Conservation (phyloP, 2,329 filamentous ascomycete species). For the Neonectria neomacrospora region DNA sequence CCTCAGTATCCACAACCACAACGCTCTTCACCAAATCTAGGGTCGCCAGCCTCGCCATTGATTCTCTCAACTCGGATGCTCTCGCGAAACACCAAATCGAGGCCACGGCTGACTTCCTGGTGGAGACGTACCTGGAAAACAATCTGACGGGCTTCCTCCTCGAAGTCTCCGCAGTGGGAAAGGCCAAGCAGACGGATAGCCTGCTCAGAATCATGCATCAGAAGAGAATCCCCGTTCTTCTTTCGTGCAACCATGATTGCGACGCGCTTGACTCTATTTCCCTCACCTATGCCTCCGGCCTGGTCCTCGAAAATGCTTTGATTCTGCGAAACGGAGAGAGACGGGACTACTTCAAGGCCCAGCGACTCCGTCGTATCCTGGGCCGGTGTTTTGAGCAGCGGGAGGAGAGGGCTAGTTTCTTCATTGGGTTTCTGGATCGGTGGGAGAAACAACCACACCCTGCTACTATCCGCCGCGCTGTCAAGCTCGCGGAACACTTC, state of each 20-base stretch:
- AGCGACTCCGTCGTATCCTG: slow-evolving; percentile 29
- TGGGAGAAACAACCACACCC: slow-evolving; percentile 27
- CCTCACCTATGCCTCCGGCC: slow-evolving; percentile 21
- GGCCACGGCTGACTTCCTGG: slow-evolving; percentile 17
- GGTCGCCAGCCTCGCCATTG: slow-evolving; percentile 19
- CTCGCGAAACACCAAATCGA: slow-evolving; percentile 18
- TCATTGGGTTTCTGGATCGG: slow-evolving; percentile 30
- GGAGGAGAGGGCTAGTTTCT: slow-evolving; percentile 29
- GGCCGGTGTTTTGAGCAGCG: slow-evolving; percentile 24
- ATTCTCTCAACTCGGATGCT: slow-evolving; percentile 20
- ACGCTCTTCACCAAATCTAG: slow-evolving; percentile 24
- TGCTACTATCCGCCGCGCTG: slow-evolving; percentile 29
- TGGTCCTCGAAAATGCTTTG: slow-evolving; percentile 32
- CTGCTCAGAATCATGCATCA: slow-evolving; percentile 19
- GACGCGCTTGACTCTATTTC: slow-evolving; percentile 24
- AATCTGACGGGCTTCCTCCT: slow-evolving; percentile 20
- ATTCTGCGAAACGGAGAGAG: slow-evolving; percentile 30
- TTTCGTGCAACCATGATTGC: slow-evolving; percentile 28
- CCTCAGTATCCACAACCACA: slow-evolving; percentile 13
- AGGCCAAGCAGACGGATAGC: slow-evolving; percentile 14
- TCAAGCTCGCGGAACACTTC: slow-evolving; percentile 34
- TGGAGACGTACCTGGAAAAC: slow-evolving; percentile 10
- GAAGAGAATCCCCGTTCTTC: slow-evolving; percentile 21
- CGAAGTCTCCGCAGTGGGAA: slow-evolving; percentile 1
- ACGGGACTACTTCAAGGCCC: slow-evolving; percentile 31